Conservation (phyloP, 768 basidiomycete genomes). For the Amanita pallidorosea region DNA sequence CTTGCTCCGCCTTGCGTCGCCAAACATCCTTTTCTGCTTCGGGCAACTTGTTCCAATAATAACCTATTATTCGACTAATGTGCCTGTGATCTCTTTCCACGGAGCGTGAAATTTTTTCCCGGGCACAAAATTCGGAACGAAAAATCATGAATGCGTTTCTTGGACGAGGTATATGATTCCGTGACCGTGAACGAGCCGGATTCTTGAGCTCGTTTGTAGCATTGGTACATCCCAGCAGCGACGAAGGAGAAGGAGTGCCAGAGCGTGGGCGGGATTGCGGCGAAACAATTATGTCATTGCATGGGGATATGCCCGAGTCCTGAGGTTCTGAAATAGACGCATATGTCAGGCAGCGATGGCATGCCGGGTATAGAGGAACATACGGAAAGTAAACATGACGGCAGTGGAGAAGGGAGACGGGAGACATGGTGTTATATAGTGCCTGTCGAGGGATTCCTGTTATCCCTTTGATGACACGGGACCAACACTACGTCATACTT, state of each 20-base stretch:
- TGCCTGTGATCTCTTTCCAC: slow-evolving; percentile 49
- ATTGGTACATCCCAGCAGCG: not conserved
- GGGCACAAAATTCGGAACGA: slow-evolving; percentile 47
- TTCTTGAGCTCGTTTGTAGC: not conserved
- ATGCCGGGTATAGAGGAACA: not conserved
- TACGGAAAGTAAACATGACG: slow-evolving; percentile 1
- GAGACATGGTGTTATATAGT: slow-evolving; percentile 6
- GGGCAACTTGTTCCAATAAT: slow-evolving; percentile 44
- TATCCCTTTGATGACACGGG: slow-evolving; percentile 3
- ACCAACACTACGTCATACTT: slow-evolving; percentile 1
- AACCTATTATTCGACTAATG: slow-evolving; percentile 45
- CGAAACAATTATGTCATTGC: not conserved
- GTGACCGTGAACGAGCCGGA: slow-evolving; percentile 16
- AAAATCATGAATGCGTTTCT: slow-evolving; percentile 79
- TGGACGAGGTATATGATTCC: slow-evolving; percentile 61
- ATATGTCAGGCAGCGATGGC: not conserved
- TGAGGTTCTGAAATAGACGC: not conserved
- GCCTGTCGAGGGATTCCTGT: slow-evolving; percentile 1
- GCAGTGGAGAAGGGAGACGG: not conserved
- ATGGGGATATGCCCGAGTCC: not conserved
- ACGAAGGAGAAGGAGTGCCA: not conserved
- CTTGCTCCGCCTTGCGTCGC: slow-evolving; percentile 37
- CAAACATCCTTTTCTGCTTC: slow-evolving; percentile 40
- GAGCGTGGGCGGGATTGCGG: not conserved
- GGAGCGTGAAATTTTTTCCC: slow-evolving; percentile 32